A percentile compares a stretch with the other conserved stretches of the same genome.
These are phyloP conservation scores for Kwoniella dejecticola DNA, from an alignment of 768 basidiomycete species.

Conservation along the genomic window DNA sequence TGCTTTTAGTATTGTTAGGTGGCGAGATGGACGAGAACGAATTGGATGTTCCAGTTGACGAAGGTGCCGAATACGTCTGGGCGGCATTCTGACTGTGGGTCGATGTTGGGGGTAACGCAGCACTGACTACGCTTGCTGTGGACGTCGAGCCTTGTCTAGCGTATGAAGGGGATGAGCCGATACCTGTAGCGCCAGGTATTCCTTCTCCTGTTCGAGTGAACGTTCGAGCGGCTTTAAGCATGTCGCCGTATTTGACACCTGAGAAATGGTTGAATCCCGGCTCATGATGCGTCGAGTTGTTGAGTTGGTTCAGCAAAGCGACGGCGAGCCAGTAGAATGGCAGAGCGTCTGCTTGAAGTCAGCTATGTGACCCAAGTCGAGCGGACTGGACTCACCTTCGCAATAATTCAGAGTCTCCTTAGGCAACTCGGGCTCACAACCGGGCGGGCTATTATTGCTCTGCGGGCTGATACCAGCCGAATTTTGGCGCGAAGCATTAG, in stretches of 20 bases:
- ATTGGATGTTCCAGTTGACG: not conserved
- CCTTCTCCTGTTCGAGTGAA: constrained; percentile 55
- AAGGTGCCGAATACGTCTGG: not conserved
- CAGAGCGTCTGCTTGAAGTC: constrained; percentile 46
- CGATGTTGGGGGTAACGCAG: not conserved
- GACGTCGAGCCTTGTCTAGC: constrained; percentile 15
- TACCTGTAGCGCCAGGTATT: constrained; percentile 10
- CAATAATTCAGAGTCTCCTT: constrained; percentile 42
- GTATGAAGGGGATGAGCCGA: constrained; percentile 6
- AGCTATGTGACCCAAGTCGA: not conserved
- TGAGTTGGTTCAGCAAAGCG: constrained; percentile 53
- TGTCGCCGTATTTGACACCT: constrained; percentile 46
- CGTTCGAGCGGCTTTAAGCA: constrained; percentile 50
- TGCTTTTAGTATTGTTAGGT: not conserved
- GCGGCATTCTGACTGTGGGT: not conserved
- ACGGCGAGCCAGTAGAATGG: constrained; percentile 58
- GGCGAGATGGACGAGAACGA: constrained; percentile 12
- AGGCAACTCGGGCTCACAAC: not conserved
- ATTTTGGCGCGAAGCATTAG: not conserved
- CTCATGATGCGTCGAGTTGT: constrained; percentile 29
- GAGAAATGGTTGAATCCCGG: constrained; percentile 41
- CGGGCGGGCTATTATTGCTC: not conserved
- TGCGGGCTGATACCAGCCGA: constrained; percentile 15
- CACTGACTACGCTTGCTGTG: constrained; percentile 9
- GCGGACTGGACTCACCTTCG: constrained; percentile 44